A percentile compares a stretch with the other conserved stretches of the same genome.
Conservation (phyloP, 2,329 filamentous ascomycete species). For the Biscogniauxia marginata region DNA sequence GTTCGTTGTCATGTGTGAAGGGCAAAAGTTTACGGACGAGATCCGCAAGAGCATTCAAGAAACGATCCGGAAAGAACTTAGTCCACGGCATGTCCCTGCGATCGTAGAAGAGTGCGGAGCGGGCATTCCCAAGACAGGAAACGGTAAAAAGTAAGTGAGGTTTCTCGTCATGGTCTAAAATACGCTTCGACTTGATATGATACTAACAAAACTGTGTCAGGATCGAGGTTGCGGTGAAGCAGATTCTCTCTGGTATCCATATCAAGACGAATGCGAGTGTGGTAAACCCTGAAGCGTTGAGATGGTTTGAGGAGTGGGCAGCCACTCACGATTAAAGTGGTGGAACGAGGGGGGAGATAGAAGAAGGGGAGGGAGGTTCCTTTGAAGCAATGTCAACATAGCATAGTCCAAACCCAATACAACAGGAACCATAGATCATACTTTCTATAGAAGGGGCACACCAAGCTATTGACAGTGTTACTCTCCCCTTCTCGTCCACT, state of each 20-base stretch:
- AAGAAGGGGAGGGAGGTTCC: too few species aligned
- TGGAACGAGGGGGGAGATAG: not conserved
- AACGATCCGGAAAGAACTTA: slow-evolving; percentile 73
- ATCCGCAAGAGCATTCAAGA: slow-evolving; percentile 64
- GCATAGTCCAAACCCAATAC: not conserved
- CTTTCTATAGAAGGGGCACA: not conserved
- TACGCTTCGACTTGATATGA: slow-evolving; percentile 12
- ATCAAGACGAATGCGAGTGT: slow-evolving; percentile 90
- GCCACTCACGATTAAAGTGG: slow-evolving; percentile 40
- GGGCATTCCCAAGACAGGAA: slow-evolving; percentile 87
- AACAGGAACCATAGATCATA: not conserved
- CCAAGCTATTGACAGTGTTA: slow-evolving; percentile 1
- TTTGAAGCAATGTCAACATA: not conserved
- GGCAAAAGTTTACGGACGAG: slow-evolving; percentile 54
- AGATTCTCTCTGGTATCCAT: slow-evolving; percentile 84
- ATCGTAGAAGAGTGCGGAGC: slow-evolving; percentile 74
- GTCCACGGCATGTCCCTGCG: slow-evolving; percentile 83
- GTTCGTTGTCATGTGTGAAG: slow-evolving; percentile 75
- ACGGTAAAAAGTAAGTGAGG: slow-evolving; percentile 88
- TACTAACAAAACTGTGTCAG: slow-evolving; percentile 38
- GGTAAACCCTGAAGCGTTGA: slow-evolving; percentile 83
- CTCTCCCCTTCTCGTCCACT: not conserved
- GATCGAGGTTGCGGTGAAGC: slow-evolving; percentile 94
- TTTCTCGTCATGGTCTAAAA: not conserved
- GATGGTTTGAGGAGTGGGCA: slow-evolving; percentile 85